Evolutionary conservation across 441 rosid species (phyloP).

Genomic region (Biscutella laevigata): DNA sequence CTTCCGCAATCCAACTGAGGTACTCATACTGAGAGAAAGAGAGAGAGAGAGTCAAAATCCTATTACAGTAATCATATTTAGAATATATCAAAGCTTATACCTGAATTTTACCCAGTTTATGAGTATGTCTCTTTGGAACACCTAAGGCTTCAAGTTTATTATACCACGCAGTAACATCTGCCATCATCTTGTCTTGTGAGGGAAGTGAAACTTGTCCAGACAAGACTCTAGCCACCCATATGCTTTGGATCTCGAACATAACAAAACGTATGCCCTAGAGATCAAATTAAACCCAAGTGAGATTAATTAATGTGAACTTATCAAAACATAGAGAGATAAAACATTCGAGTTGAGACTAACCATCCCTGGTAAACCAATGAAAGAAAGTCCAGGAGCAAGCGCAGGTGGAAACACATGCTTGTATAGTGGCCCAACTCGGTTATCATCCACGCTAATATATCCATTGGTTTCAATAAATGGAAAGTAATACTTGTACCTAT

Average conservation of each 20-base stretch:
- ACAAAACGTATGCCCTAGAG: too few species aligned
- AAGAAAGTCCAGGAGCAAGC: constrained; percentile 62
- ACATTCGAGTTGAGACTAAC: too few species aligned
- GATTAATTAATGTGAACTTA: too few species aligned
- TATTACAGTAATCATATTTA: background rate
- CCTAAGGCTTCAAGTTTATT: too few species aligned
- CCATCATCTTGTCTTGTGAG: too few species aligned
- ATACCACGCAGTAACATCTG: too few species aligned
- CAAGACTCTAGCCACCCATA: too few species aligned
- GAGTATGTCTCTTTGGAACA: too few species aligned
- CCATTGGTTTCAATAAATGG: constrained; percentile 65
- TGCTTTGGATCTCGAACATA: too few species aligned
- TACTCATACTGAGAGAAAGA: constrained; percentile 34
- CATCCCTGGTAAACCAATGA: constrained; percentile 62
- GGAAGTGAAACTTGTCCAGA: too few species aligned
- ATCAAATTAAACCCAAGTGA: too few species aligned
- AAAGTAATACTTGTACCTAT: constrained; percentile 55
- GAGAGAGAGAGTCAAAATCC: background rate
- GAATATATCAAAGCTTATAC: constrained; percentile 15
- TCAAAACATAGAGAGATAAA: too few species aligned
- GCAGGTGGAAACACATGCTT: constrained; percentile 61
- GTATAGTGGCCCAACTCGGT: constrained; percentile 58
- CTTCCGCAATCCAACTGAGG: constrained; percentile 39
- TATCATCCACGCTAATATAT: constrained; percentile 47
- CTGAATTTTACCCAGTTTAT: constrained; percentile 21